Conservation (phyloP, 2,329 filamentous ascomycete genomes). For the Aspergillus jensenii region DNA sequence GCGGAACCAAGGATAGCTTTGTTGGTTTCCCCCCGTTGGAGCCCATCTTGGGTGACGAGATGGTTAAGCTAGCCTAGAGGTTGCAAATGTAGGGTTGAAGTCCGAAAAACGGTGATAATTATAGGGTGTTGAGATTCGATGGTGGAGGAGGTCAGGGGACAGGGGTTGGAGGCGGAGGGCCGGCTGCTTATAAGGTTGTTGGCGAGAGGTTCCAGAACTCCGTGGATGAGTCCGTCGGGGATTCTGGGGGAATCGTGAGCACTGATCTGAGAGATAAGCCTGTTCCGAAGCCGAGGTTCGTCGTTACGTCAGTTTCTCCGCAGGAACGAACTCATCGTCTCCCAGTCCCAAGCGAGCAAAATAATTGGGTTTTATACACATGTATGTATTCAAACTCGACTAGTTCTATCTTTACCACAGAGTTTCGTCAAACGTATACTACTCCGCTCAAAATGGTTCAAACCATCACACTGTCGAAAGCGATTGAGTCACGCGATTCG, state of each 20-base stretch:
- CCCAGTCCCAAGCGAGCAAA: not conserved
- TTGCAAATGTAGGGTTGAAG: not conserved
- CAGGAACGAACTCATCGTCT: not conserved
- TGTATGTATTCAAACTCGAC: not conserved
- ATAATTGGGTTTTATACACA: not conserved
- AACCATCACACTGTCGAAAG: not conserved
- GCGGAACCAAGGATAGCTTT: constrained; percentile 73
- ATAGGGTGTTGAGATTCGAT: not conserved
- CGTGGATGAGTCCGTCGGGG: constrained; percentile 22
- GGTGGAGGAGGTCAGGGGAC: not conserved
- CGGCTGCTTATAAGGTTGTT: constrained; percentile 15
- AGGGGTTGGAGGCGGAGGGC: constrained; percentile 3
- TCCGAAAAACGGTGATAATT: not conserved
- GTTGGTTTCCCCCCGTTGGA: constrained; percentile 38
- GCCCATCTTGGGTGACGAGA: constrained; percentile 29
- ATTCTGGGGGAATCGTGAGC: constrained; percentile 32
- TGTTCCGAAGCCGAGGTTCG: constrained; percentile 37
- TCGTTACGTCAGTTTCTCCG: constrained; percentile 22
- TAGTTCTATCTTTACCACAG: not conserved
- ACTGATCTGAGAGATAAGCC: constrained; percentile 25
- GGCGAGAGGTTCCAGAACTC: constrained; percentile 32
- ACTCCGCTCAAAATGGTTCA: not conserved
- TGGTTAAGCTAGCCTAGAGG: not conserved
- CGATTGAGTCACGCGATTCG: not conserved
- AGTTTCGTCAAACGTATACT: not conserved